A percentile compares a stretch with the other conserved stretches of the same genome.
Evolutionary conservation across 2,329 filamentous ascomycete species (phyloP).

Genomic region (Sarocladiaceae sp.): DNA sequence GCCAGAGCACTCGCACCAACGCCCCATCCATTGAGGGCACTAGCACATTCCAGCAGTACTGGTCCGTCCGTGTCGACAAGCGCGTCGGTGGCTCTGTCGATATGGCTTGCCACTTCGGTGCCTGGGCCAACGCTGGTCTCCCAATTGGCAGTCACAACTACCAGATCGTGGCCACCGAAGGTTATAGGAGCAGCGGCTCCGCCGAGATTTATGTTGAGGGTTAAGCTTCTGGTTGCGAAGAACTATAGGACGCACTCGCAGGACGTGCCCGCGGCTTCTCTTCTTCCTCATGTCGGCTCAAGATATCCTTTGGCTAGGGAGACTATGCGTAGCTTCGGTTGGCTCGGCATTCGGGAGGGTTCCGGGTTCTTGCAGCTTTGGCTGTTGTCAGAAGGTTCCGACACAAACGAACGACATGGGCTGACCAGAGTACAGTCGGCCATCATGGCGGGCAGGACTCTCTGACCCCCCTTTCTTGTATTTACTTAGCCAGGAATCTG

Average conservation of each 20-base stretch:
- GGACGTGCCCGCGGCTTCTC: conserved; percentile 1
- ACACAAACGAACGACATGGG: too few relatives aligned
- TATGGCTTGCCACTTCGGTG: conserved; percentile 43
- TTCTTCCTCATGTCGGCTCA: background rate
- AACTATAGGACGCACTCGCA: background rate
- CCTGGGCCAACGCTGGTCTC: conserved; percentile 41
- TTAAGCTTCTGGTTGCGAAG: too few relatives aligned
- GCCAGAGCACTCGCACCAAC: conserved; percentile 27
- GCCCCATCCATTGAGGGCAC: conserved; percentile 42
- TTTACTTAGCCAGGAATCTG: background rate
- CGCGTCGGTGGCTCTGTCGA: conserved; percentile 43
- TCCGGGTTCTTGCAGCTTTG: background rate
- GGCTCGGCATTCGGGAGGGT: background rate
- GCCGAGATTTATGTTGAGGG: conserved; percentile 37
- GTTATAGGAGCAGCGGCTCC: conserved; percentile 42
- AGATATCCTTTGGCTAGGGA: background rate
- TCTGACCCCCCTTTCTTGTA: background rate
- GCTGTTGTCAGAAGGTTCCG: too few relatives aligned
- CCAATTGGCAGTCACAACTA: conserved; percentile 44
- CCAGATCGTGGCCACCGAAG: conserved; percentile 49
- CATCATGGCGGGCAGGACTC: too few relatives aligned
- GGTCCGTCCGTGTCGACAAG: conserved; percentile 42
- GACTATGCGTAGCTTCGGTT: background rate
- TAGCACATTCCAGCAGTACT: conserved; percentile 44
- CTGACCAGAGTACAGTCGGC: too few relatives aligned